Percentiles rank a stretch among this genome's conserved stretches.
Conservation (phyloP, 75 land plant species). For the Gnetum montanum region DNA sequence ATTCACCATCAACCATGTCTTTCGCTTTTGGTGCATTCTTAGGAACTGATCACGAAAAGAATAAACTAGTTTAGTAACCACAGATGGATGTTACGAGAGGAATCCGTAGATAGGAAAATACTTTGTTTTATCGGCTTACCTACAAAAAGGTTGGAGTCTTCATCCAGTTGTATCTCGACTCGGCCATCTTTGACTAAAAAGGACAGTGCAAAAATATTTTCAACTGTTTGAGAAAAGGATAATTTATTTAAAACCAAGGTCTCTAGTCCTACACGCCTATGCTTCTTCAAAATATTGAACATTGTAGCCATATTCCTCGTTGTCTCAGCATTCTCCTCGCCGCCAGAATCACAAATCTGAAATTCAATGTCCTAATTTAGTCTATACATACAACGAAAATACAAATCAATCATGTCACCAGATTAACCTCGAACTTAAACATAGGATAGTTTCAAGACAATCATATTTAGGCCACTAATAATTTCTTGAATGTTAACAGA, state of each 20-base stretch:
- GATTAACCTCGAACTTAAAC: no score
- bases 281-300: slow-evolving; percentile 56
- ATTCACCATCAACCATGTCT: slow-evolving; percentile 24
- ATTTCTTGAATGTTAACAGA: no score
- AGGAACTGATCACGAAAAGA: slow-evolving; percentile 40
- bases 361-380: no score
- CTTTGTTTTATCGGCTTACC: no score
- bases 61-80: neutral
- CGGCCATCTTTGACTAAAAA: slow-evolving; percentile 93
- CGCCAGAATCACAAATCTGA: no score
- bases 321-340: slow-evolving; percentile 47
- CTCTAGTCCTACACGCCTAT: slow-evolving; percentile 44
- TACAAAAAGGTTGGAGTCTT: slow-evolving; percentile 44
- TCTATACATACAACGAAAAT: no score
- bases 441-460: no score
- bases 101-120: no score
- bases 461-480: no score
- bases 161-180: slow-evolving; percentile 45
- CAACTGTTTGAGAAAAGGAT: slow-evolving; percentile 86
- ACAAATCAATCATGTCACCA: no score
- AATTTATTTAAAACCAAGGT: slow-evolving; percentile 56
- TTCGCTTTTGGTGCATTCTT: slow-evolving; percentile 60
- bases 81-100: no score
- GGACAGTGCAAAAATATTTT: slow-evolving; percentile 84
- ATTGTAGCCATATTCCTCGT: slow-evolving; percentile 70